Evolutionary conservation across 139 green algal genomes (phyloP), one percentile per base, ranked within the genome.

Genomic region (Auxenochlorella pyrenoidosa): DNA sequence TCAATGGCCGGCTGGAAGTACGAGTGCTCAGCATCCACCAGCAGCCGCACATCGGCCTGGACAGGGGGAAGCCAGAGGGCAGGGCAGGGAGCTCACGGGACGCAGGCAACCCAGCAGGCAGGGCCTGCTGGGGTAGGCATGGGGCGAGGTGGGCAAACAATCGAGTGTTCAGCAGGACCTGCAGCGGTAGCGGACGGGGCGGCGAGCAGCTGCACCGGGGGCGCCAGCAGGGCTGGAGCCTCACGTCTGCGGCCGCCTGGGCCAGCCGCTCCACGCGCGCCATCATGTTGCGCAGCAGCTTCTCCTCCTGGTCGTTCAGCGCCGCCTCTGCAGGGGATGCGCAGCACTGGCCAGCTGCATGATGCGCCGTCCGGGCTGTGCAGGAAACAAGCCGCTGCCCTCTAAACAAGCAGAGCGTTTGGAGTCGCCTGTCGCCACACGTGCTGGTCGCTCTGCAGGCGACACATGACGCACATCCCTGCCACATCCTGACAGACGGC

Each of bases 1-100:
- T 98, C 94, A 58, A 99, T 98, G 26, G 96, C 96, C 38, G 94
- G 95, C 91, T 98, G 96, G 85, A 97, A 96, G 91, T 97, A 97
- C 18, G 86, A 94, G 91, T 98, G 95, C 91, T 98, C 96, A 0
- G 96, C 96, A 47, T 98, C 96, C 0, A 98, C 89, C 93, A 98
- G 94, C 36, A 98, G 86, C 36, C 91, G 89, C 58, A 98, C 96
- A 18, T 92, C 87, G 12, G 75, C 79, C 86, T 92, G 82, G 70
- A 88, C 4, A 32, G 0, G n/a, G 47, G 2, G 43, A 0, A 41
- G 26, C 15, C 15, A 4, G 28, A n/a, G n/a, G n/a, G n/a, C n/a
- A n/a, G n/a, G n/a, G n/a, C n/a, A n/a, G n/a, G n/a, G n/a, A 73
- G 30, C 5, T 40, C 4, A 36, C 18, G 1, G 28, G 38, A 41